phyloP scores from a whole-genome alignment of 1,284 basidiomycete species.

The Moesziomyces antarcticus region DNA sequence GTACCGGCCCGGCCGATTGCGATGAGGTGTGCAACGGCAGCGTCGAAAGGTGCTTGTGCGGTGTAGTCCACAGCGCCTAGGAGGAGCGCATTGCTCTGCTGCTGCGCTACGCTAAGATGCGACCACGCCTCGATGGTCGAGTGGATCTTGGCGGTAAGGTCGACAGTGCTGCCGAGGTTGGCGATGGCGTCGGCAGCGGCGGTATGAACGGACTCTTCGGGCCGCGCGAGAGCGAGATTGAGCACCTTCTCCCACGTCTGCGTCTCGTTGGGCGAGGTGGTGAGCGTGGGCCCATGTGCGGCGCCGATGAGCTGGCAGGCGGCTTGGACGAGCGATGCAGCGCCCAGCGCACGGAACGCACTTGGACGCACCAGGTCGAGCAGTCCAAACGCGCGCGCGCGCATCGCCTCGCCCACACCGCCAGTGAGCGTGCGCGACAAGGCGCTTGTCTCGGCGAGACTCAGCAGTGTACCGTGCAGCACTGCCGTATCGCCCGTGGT shows the following conservation, averaged over 20 bases:
- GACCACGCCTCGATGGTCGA: slow-evolving; percentile 73
- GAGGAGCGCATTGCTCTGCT: slow-evolving; percentile 82
- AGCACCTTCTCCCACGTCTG: slow-evolving; percentile 70
- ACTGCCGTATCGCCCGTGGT: slow-evolving; percentile 73
- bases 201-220: slow-evolving; percentile 77
- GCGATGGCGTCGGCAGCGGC: slow-evolving; percentile 77
- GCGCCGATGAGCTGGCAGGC: slow-evolving; percentile 79
- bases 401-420: slow-evolving; percentile 29
- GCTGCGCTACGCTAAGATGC: slow-evolving; percentile 73
- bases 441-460: slow-evolving; percentile 77
- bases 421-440: slow-evolving; percentile 69
- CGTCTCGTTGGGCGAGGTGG: slow-evolving; percentile 10
- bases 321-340: slow-evolving; percentile 79
- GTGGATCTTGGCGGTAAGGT: slow-evolving; percentile 71
- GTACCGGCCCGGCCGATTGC: slow-evolving; percentile 72
- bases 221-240: slow-evolving; percentile 79
- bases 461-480: slow-evolving; percentile 83
- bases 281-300: slow-evolving; percentile 1
- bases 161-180: slow-evolving; percentile 75
- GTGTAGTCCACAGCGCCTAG: slow-evolving; percentile 80
- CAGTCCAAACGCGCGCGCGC: slow-evolving; percentile 70
- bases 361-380: slow-evolving; percentile 73
- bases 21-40: slow-evolving; percentile 75
- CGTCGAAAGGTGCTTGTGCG: slow-evolving; percentile 72
- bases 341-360: slow-evolving; percentile 76